Conservation (phyloP, 306 rosid genomes). For the Bauhinia variegata region DNA sequence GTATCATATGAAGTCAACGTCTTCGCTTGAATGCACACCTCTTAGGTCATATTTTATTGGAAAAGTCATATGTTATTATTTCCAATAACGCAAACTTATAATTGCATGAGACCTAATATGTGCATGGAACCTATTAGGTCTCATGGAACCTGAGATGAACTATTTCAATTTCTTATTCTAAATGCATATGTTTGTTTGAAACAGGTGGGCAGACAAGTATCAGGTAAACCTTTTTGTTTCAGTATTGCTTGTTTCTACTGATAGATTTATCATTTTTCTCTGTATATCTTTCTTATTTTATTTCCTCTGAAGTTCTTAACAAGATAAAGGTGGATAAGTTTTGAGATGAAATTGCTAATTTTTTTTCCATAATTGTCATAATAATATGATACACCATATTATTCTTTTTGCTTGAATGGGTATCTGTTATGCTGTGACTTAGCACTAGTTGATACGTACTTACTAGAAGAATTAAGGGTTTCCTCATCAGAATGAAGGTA, state of each 20-base stretch:
- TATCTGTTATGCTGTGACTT: background rate
- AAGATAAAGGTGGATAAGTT: background rate
- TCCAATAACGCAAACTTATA: conserved; percentile 17
- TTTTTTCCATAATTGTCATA: background rate
- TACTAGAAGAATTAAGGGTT: background rate
- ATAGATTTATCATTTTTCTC: conserved; percentile 3
- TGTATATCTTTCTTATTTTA: background rate
- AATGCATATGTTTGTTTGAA: conserved; percentile 45
- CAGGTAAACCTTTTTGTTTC: conserved; percentile 62
- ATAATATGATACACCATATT: background rate
- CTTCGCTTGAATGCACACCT: background rate
- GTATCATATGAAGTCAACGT: conserved; percentile 16
- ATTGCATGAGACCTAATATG: conserved; percentile 21
- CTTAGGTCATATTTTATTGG: conserved; percentile 8
- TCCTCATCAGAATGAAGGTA: too few relatives aligned
- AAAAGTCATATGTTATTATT: too few relatives aligned
- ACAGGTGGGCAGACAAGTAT: conserved; percentile 99
- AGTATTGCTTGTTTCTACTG: conserved; percentile 9
- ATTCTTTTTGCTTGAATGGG: background rate
- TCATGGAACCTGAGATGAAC: background rate
- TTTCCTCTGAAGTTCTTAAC: conserved; percentile 5
- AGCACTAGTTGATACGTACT: background rate
- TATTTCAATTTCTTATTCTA: conserved; percentile 35
- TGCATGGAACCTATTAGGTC: too few relatives aligned
- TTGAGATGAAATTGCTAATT: background rate